phyloP scores from a whole-genome alignment of 2,329 filamentous ascomycete species.

The Gaeumannomyces sp. region DNA sequence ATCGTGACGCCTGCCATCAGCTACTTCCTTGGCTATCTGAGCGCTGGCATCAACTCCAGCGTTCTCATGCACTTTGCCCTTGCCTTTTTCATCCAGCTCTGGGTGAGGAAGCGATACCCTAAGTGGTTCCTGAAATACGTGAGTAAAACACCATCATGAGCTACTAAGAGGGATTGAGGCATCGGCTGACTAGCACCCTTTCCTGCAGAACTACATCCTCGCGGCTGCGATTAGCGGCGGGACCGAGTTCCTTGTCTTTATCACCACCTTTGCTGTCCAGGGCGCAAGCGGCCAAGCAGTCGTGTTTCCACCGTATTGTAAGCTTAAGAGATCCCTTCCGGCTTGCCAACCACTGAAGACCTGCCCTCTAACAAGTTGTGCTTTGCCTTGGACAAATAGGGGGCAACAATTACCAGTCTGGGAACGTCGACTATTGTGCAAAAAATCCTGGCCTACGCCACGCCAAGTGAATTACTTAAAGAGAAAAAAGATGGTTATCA shows the following conservation, averaged over 20 bases:
- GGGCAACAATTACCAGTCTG: slow-evolving; percentile 13
- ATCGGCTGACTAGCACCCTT: not conserved
- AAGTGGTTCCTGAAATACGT: slow-evolving; percentile 31
- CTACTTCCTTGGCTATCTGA: not conserved
- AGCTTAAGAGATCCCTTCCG: not conserved
- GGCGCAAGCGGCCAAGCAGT: slow-evolving; percentile 33
- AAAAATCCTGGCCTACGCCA: slow-evolving; percentile 12
- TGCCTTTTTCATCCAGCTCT: slow-evolving; percentile 26
- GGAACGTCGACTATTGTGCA: slow-evolving; percentile 15
- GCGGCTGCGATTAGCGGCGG: slow-evolving; percentile 34
- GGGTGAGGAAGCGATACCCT: slow-evolving; percentile 28
- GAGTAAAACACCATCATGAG: too few species aligned
- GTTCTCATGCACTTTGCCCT: slow-evolving; percentile 22
- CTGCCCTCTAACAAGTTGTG: not conserved
- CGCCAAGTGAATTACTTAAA: not conserved
- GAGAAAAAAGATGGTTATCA: too few species aligned
- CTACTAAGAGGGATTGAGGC: not conserved
- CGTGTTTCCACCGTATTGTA: slow-evolving; percentile 24
- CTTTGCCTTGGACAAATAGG: not conserved
- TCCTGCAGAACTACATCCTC: slow-evolving; percentile 29
- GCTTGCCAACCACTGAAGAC: not conserved
- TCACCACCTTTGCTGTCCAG: slow-evolving; percentile 36
- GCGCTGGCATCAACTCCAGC: slow-evolving; percentile 30
- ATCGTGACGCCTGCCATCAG: slow-evolving; percentile 31
- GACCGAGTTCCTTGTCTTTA: slow-evolving; percentile 32